Evolutionary conservation across 2,329 filamentous ascomycete species (phyloP), one percentile per base, ranked within the genome.

Genomic region (Claviceps paspali): DNA sequence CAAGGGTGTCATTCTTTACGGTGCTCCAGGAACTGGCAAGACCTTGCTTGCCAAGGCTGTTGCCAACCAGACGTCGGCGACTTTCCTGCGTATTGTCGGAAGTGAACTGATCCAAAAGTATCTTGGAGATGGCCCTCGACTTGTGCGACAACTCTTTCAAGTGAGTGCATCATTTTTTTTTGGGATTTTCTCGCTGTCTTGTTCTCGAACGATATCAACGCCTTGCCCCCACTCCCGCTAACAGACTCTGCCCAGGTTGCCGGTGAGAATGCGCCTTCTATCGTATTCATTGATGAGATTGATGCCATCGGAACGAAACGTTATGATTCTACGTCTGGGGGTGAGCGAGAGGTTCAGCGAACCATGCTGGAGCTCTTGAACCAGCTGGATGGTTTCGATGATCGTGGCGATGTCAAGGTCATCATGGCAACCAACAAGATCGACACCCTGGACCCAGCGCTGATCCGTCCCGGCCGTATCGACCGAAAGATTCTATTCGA

Each of bases 391-490:
- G 91, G 91, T 52, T 98, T 98, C 63, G 91, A 98, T 55, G 92
- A 98, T 60, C 83, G 91, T 43, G 92, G 91, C 49, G 91, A 98
- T 56, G 88, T 98, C 62, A 98, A 98, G 69, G 91, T 98, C 43
- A 88, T 98, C 60, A 96, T 98, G 87, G 92, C 91, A 10, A 98
- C 91, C 48, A 98, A 98, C 77, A 98, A 98, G 75, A 98, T 98
- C 49, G 92, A 98, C 49, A 93, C 85, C 4, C 71, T 98, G 21
- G 92, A 98, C 54, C 91, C 91, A 38, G 91, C 91, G 14, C 70
- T 98, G 49, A 98, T 98, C 55, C 81, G 91, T 48, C 91, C 91
- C 31, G 91, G 91, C 45, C 87, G 91, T 71, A 98, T 98, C 59
- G 91, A 98, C 61, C 80, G 91, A 51, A 98, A 98, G 74, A 98